Percentiles rank a stretch among this genome's conserved stretches.
phyloP scores from a whole-genome alignment of 2,329 filamentous ascomycete species.

The Metarhizium humberi region DNA sequence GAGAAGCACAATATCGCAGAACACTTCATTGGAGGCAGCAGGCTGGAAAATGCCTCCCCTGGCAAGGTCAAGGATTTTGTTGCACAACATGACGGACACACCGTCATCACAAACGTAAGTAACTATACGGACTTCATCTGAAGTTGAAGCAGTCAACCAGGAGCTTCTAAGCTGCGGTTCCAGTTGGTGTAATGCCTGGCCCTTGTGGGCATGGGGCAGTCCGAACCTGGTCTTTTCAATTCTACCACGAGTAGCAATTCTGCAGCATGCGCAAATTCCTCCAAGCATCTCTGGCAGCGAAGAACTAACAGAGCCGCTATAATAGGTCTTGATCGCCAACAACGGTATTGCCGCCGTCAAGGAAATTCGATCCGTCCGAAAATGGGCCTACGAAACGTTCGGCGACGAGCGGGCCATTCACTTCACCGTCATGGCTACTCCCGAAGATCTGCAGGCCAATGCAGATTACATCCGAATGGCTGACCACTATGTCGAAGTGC shows the following conservation, averaged over 20 bases:
- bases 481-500: slow-evolving; percentile 98
- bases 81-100: slow-evolving; percentile 79
- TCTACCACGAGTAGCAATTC: too few relatives aligned
- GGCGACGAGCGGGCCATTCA: slow-evolving; percentile 97
- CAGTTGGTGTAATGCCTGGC: too few relatives aligned
- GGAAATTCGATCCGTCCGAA: slow-evolving; percentile 96
- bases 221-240: too few relatives aligned
- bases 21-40: slow-evolving; percentile 96
- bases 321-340: slow-evolving; percentile 93
- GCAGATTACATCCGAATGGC: slow-evolving; percentile 99
- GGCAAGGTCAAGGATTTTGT: slow-evolving; percentile 97
- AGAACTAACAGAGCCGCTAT: neutral
- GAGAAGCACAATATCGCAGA: slow-evolving; percentile 74
- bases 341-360: slow-evolving; percentile 99
- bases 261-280: neutral
- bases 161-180: too few relatives aligned
- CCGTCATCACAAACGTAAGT: slow-evolving; percentile 93
- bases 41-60: slow-evolving; percentile 68
- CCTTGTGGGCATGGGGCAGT: too few relatives aligned
- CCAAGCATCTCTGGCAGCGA: neutral
- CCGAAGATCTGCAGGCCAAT: slow-evolving; percentile 93
- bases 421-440: slow-evolving; percentile 99
- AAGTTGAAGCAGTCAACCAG: neutral
- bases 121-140: neutral
- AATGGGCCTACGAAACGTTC: slow-evolving; percentile 99